Evolutionary conservation across 2,329 filamentous ascomycete genomes (phyloP).

Genomic region (Phyllachora maydis): DNA sequence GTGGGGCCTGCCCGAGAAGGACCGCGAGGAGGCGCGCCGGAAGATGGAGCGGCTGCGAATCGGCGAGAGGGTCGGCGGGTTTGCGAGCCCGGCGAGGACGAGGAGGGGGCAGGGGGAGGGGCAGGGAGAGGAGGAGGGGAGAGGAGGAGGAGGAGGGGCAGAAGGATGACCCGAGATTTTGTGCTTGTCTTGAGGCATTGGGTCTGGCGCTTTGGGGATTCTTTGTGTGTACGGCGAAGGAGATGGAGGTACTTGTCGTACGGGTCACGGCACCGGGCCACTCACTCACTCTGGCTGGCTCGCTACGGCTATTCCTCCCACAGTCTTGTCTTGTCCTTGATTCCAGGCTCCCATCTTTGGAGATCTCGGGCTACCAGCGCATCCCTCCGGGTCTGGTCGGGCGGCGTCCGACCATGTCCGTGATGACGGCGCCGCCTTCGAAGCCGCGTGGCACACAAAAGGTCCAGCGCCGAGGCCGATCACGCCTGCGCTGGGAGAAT

Average conservation of each 20-base stretch:
- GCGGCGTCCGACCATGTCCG: slow-evolving; percentile 10
- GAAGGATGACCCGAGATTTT: neutral
- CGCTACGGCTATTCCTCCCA: no score
- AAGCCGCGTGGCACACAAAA: slow-evolving; percentile 41
- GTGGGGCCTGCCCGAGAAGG: slow-evolving; percentile 41
- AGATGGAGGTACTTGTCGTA: no score
- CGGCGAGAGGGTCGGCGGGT: slow-evolving; percentile 34
- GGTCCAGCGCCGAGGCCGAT: slow-evolving; percentile 32
- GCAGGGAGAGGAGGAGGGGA: slow-evolving; percentile 2
- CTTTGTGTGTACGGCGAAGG: no score
- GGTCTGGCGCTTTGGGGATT: no score
- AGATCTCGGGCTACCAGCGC: no score
- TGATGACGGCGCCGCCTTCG: slow-evolving; percentile 34
- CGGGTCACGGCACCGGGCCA: no score
- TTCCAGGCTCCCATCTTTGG: no score
- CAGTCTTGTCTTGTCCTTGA: no score
- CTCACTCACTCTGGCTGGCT: no score
- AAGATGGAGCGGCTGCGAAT: slow-evolving; percentile 28
- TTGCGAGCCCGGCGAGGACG: slow-evolving; percentile 20
- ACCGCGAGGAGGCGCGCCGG: slow-evolving; percentile 25
- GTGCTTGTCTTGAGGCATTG: neutral
- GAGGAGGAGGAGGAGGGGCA: slow-evolving; percentile 1
- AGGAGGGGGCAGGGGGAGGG: slow-evolving; percentile 7
- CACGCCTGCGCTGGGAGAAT: slow-evolving; percentile 26
- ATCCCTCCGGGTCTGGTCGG: slow-evolving; percentile 11